Evolutionary conservation across 495 filamentous ascomycete genomes (phyloP).

Genomic region (Penicillium turbatum): DNA sequence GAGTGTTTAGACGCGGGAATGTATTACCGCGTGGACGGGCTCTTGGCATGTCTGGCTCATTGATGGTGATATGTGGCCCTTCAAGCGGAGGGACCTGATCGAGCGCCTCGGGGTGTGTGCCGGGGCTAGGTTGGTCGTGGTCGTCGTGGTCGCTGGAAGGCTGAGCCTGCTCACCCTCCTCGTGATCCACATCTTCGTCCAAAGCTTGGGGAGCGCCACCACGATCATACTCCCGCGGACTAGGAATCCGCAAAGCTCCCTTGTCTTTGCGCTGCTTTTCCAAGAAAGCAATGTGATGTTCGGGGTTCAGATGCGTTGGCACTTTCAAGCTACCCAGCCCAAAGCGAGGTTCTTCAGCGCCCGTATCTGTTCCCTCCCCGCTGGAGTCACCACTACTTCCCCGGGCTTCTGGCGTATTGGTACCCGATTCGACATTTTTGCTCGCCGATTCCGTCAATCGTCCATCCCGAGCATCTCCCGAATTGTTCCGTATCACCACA

Average conservation of each 20-base stretch:
- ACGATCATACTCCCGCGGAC: conserved; percentile 78
- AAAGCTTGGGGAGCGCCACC: conserved; percentile 66
- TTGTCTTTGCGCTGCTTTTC: conserved; percentile 78
- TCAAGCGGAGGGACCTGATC: conserved; percentile 31
- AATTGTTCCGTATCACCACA: conserved; percentile 59
- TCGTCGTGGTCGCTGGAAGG: conserved; percentile 6
- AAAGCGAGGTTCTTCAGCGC: conserved; percentile 13
- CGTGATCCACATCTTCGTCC: conserved; percentile 44
- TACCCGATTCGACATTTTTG: conserved; percentile 20
- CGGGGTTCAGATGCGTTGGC: conserved; percentile 52
- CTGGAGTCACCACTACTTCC: conserved; percentile 15
- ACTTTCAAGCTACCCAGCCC: conserved; percentile 40
- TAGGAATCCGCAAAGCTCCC: conserved; percentile 75
- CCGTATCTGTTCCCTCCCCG: conserved; percentile 17
- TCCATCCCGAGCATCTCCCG: conserved; percentile 29
- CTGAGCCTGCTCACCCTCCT: conserved; percentile 15
- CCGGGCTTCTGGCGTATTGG: conserved; percentile 22
- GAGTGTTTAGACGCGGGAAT: conserved; percentile 39
- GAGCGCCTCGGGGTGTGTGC: conserved; percentile 22
- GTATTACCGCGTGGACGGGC: conserved; percentile 33
- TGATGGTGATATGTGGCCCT: conserved; percentile 58
- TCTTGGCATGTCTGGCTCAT: conserved; percentile 50
- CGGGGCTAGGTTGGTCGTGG: background rate
- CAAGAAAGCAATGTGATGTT: conserved; percentile 81
- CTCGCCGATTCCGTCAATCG: conserved; percentile 14